Evolutionary conservation across 179 eudicot species (phyloP), one percentile per base, ranked within the genome.

Genomic region (Pouteria campechiana): DNA sequence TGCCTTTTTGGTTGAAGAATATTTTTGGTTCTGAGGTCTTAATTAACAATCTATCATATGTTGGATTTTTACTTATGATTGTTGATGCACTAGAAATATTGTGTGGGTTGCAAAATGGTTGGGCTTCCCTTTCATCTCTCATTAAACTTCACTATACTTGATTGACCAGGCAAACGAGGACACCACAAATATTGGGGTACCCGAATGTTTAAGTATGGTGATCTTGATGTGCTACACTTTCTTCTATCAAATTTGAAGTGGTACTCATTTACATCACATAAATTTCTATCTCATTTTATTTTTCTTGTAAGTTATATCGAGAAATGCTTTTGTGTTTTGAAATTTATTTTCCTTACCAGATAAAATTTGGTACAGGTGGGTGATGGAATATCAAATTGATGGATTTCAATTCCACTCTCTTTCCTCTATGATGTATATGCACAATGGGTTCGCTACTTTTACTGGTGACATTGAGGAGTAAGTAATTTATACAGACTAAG

Each of bases 171-270:
- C 32, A 90, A 90, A 61, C 75, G 98, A 52, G 98, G 98, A 7
- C 74, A 82, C 44, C 98, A 90, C 69, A 86, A 82, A 56, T 87
- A 61, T 60, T 90, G 98, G 98, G 98, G 98, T 40, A 90, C 98
- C 41, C 76, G 96, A 73, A 90, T 87, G 90, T 87, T 90, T 78
- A 90, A 87, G 54, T 90, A 90, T 65, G 98, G 75, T 17, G 98
- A 90, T 50, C 64, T 74, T 22, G 96, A 76, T 51, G 98, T 90
- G 75, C 74, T 90, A 54, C 98, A 90, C 45, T 90, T 65, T 76
- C 86, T 90, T 45, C 77, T 90, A 55, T 90, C 98, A 30, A 90
- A 90, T 63, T 72, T 90, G 52, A 87, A 77, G 67, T 90, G 98
- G 98, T 90, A 76, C 54, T 44, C 41, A 20, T 44, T 13, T 23